Base-by-base conservation (phyloP, 2,329 filamentous ascomycete species). In the Colletotrichum noveboracense region DNA sequence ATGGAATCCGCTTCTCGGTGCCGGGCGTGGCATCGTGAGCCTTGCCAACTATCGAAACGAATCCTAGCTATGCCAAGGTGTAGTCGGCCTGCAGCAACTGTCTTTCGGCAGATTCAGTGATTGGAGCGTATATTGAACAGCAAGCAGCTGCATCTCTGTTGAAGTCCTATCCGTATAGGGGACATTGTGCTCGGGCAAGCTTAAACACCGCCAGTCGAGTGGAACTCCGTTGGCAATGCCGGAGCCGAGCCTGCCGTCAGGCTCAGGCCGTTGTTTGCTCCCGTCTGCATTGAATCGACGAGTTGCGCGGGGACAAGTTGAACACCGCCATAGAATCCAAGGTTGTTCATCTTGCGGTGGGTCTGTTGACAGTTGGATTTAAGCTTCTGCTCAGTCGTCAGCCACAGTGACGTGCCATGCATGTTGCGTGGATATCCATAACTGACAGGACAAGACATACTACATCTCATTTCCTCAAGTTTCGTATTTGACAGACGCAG, bases 221-320 rank as follows among this genome's bases (percentile, higher is more conserved):
- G 70, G 74, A 76, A 76, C 43, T 74, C 64, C 74, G 48, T 36
- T 48, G n/a, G 43, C 64, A 68, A 60, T 48, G 21, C 68, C 34
- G 74, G 48, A 48, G 28, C n/a, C 66, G 36, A 36, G 18, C 6
- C 36, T 52, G 18, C 9, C 65, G n/a, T 36, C n/a, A 38, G 6
- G 10, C 36, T 32, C 48, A 67, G 28, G 66, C 52, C 12, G n/a
- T 21, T 52, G 10, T 13, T 24, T 52, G n/a, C n/a, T 52, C n/a
- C n/a, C n/a, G n/a, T n/a, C 10, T 48, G 10, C 10, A 21, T 48
- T 48, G 43, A 12, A 13, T 13, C 10, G n/a, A 48, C 43, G 43
- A 24, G n/a, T 52, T 52, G n/a, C 43, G 43, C 43, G 4, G n/a
- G 12, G n/a, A 21, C 10, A 21, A 21, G 3, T 12, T 21, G n/a